Evolutionary conservation across 768 basidiomycete species (phyloP).

Genomic region (Tricholoma sp.): DNA sequence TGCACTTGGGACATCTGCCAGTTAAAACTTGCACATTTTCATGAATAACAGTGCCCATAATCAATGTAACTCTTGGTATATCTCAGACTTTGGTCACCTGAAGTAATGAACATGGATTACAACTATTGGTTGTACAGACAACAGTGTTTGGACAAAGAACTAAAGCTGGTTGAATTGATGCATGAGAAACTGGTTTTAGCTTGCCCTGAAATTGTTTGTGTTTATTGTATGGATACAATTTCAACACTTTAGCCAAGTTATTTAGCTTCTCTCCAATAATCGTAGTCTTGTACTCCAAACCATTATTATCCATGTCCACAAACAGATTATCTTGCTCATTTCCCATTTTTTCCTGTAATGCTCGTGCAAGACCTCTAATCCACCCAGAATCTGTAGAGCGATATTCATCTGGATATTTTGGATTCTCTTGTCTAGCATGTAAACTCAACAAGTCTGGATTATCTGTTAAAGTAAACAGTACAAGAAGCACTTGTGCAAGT

Average conservation of each 20-base stretch:
- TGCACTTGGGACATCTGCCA: too few relatives aligned
- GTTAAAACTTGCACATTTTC: too few relatives aligned
- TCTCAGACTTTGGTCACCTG: slow-evolving; percentile 9
- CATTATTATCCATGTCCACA: neutral
- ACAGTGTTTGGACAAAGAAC: too few relatives aligned
- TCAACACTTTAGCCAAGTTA: neutral
- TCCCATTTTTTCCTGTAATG: neutral
- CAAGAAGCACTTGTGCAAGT: slow-evolving; percentile 1
- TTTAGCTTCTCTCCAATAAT: neutral
- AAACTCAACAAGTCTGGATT: slow-evolving; percentile 12
- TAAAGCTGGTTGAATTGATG: slow-evolving; percentile 6
- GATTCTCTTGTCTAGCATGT: slow-evolving; percentile 11
- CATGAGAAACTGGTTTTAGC: slow-evolving; percentile 8
- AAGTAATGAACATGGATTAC: slow-evolving; percentile 4
- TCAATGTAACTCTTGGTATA: too few relatives aligned
- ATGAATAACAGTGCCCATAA: too few relatives aligned
- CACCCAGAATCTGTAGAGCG: slow-evolving; percentile 1
- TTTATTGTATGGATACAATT: slow-evolving; percentile 2
- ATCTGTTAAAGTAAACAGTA: slow-evolving; percentile 8
- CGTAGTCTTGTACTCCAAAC: neutral
- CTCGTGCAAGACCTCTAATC: slow-evolving; percentile 9
- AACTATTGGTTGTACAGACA: too few relatives aligned
- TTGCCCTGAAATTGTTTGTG: slow-evolving; percentile 5
- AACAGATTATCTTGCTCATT: neutral
- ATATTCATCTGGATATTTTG: neutral